Evolutionary conservation across 2,329 filamentous ascomycete species (phyloP), one percentile per base, ranked within the genome.

Genomic region (Cadophora luteo-olivacea): DNA sequence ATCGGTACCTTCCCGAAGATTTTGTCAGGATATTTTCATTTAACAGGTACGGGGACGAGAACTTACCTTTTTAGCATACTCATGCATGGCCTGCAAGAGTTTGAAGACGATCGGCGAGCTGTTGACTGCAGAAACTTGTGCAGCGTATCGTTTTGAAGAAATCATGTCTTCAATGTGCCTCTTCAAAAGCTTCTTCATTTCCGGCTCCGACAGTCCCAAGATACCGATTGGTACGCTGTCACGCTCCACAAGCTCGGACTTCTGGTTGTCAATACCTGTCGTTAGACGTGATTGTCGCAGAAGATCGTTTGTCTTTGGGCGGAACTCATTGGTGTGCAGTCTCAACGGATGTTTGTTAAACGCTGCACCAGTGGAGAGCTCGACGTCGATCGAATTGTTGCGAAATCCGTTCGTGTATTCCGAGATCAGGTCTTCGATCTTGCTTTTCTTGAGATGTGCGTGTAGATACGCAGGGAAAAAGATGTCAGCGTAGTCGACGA

Each of bases 401-500:
- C 51, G 65, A 29, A 74, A 76, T 16, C 69, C 65, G 14, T 38
- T 67, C 3, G 66, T 71, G 61, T 77, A 64, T 36, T 75, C 72
- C 25, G 65, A 70, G 45, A 76, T 64, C n/a, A 77, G 69, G 33
- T 71, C 70, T 51, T 75, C 69, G 19, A 75, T 71, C 38, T 74
- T 67, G 6, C 63, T 57, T 48, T 75, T 74, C n/a, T 72, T 68
- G 38, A 75, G 66, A 65, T 77, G 75, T 7, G 64, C 29, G 64
- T 73, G 70, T 12, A 75, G 65, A 51, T 61, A 74, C 5, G 72
- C 70, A 48, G 74, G 74, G 52, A 73, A 75, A 69, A 75, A 72
- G 1, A 68, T 48, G 0, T 51, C 11, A 16, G 68, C 70, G 67
- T 72, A 74, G 8, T 75, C 73, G 24, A 71, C 68, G 62, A 75